These are phyloP conservation scores for Amanita brunnescens DNA, from an alignment of 768 basidiomycete species.

Conservation along the genomic window DNA sequence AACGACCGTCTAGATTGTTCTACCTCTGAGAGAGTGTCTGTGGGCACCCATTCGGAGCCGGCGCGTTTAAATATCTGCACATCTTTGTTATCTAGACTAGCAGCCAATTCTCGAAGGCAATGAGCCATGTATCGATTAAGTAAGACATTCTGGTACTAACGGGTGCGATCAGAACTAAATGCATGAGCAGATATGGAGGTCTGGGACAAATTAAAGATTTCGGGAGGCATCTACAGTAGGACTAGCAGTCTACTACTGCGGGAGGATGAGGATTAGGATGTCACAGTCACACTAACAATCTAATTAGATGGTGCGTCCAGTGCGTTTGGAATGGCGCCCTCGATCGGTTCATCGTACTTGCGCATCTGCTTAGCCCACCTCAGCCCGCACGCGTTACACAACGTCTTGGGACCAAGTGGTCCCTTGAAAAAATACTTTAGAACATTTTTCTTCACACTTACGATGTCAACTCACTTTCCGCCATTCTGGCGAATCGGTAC, in stretches of 20 bases:
- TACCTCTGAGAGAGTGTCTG: constrained; percentile 83
- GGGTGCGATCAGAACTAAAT: constrained; percentile 81
- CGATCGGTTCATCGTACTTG: constrained; percentile 27
- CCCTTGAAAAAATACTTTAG: constrained; percentile 41
- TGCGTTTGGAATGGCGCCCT: constrained; percentile 6
- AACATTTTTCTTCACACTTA: background rate
- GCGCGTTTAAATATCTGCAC: constrained; percentile 69
- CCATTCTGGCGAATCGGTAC: constrained; percentile 98
- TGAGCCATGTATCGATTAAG: constrained; percentile 1
- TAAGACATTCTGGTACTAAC: constrained; percentile 38
- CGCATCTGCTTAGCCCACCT: constrained; percentile 77
- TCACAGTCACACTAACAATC: background rate
- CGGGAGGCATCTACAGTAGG: constrained; percentile 64
- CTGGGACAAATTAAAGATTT: constrained; percentile 73
- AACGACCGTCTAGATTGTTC: constrained; percentile 9
- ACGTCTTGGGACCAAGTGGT: constrained; percentile 91
- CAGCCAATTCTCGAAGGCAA: constrained; percentile 64
- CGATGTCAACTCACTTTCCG: constrained; percentile 51
- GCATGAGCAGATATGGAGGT: constrained; percentile 83
- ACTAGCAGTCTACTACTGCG: constrained; percentile 85
- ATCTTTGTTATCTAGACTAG: constrained; percentile 86
- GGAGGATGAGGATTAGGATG: background rate
- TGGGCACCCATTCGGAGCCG: constrained; percentile 59
- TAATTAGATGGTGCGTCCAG: background rate
- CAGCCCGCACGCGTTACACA: constrained; percentile 94